Conservation (phyloP, 768 basidiomycete species). For the Tylopilus balloui region DNA sequence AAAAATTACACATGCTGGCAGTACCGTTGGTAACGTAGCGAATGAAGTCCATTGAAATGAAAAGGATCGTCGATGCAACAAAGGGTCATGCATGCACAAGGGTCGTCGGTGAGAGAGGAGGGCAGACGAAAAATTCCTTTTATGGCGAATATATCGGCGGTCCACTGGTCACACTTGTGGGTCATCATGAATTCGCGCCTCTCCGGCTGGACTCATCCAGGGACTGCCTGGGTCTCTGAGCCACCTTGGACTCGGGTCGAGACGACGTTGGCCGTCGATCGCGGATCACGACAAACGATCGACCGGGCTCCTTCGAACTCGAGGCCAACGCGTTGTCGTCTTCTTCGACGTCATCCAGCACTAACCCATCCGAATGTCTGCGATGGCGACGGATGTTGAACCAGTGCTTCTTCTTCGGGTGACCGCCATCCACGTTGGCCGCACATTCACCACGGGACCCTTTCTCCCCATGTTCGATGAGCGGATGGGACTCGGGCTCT, state of each 20-base stretch:
- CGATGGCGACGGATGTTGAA: slow-evolving; percentile 58
- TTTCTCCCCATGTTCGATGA: slow-evolving; percentile 18
- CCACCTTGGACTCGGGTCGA: slow-evolving; percentile 20
- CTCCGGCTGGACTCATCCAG: slow-evolving; percentile 29
- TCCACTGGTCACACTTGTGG: not conserved
- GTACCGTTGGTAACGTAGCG: slow-evolving; percentile 23
- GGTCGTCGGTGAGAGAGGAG: not conserved
- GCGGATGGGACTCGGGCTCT: slow-evolving; percentile 17
- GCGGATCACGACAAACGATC: slow-evolving; percentile 71
- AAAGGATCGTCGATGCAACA: slow-evolving; percentile 17
- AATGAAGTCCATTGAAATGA: slow-evolving; percentile 14
- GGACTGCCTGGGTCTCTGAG: slow-evolving; percentile 26
- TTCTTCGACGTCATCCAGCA: slow-evolving; percentile 26
- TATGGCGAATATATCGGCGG: slow-evolving; percentile 11
- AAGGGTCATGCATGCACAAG: slow-evolving; percentile 6
- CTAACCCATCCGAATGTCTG: slow-evolving; percentile 54
- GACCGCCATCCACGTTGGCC: slow-evolving; percentile 39
- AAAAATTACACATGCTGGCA: slow-evolving; percentile 29
- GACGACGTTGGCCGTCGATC: slow-evolving; percentile 42
- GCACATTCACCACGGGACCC: slow-evolving; percentile 17
- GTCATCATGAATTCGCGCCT: slow-evolving; percentile 25
- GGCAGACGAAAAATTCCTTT: not conserved
- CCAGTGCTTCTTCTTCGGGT: slow-evolving; percentile 67
- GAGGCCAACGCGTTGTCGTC: slow-evolving; percentile 25
- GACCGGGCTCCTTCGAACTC: slow-evolving; percentile 36